These are phyloP conservation scores for Aspergillus bombycis DNA, from an alignment of 2,329 filamentous ascomycete genomes.

Conservation along the genomic window DNA sequence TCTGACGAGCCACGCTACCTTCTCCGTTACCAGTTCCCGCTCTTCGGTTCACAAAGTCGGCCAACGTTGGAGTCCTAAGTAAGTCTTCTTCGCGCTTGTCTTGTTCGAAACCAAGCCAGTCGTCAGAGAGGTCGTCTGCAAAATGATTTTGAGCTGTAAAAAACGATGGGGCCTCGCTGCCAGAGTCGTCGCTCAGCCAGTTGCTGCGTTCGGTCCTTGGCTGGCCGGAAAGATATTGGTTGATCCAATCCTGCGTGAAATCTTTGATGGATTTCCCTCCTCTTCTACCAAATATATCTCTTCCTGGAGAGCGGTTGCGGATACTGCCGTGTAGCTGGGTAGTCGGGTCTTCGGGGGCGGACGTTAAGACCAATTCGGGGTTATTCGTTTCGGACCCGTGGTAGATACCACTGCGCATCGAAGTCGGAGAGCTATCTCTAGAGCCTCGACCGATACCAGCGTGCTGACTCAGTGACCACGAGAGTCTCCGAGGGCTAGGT, in stretches of 20 bases:
- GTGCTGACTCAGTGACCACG: slow-evolving; percentile 49
- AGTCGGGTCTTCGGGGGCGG: slow-evolving; percentile 29
- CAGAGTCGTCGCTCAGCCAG: slow-evolving; percentile 80
- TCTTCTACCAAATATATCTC: slow-evolving; percentile 28
- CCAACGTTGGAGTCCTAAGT: slow-evolving; percentile 43
- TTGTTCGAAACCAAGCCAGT: slow-evolving; percentile 48
- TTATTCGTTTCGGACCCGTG: slow-evolving; percentile 29
- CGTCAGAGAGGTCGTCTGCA: slow-evolving; percentile 46
- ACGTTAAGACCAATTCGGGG: slow-evolving; percentile 32
- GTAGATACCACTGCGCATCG: slow-evolving; percentile 29
- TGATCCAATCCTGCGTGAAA: slow-evolving; percentile 83
- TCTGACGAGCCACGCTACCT: slow-evolving; percentile 26
- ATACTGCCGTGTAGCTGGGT: slow-evolving; percentile 28
- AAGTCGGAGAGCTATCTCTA: slow-evolving; percentile 38
- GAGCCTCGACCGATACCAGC: slow-evolving; percentile 44
- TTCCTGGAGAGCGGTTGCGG: slow-evolving; percentile 29
- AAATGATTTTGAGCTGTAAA: slow-evolving; percentile 46
- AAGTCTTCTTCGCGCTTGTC: slow-evolving; percentile 42
- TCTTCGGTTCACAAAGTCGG: slow-evolving; percentile 38
- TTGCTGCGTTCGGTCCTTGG: slow-evolving; percentile 71
- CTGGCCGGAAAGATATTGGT: slow-evolving; percentile 76
- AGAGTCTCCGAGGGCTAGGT: slow-evolving; percentile 51
- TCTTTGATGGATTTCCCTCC: slow-evolving; percentile 50
- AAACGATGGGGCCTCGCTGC: slow-evolving; percentile 72
- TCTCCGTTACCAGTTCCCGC: slow-evolving; percentile 20